Conservation (phyloP, 139 green algal species). For the Diplosphaera chodatii region DNA sequence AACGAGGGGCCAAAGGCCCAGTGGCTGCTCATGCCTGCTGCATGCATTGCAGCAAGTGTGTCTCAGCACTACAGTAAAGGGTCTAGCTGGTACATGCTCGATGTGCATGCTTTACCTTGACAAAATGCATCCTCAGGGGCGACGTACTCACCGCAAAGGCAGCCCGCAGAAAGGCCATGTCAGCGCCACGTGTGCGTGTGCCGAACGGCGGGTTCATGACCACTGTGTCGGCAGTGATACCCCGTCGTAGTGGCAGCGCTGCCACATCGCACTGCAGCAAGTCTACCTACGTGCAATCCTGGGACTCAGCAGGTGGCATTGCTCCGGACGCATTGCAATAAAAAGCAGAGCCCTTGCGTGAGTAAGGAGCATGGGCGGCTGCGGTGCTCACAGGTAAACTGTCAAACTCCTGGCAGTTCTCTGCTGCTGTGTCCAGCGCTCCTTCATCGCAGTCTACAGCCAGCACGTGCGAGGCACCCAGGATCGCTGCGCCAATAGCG, state of each 20-base stretch:
- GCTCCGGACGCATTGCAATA: no score
- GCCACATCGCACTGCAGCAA: conserved; percentile 52
- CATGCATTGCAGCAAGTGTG: no score
- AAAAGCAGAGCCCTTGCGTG: no score
- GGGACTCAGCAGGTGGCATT: background rate
- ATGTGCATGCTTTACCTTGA: no score
- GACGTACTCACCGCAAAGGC: conserved; percentile 55
- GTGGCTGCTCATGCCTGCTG: no score
- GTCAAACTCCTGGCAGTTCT: conserved; percentile 75
- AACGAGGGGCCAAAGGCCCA: no score
- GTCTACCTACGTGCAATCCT: no score
- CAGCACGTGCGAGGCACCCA: conserved; percentile 69
- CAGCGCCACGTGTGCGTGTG: conserved; percentile 76
- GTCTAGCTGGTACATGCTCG: no score
- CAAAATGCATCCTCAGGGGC: no score
- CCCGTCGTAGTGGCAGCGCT: conserved; percentile 19
- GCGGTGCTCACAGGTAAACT: no score
- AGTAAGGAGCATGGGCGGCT: no score
- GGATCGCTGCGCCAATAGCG: conserved; percentile 68
- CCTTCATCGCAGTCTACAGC: conserved; percentile 82
- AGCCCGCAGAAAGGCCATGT: conserved; percentile 78
- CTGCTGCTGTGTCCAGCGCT: conserved; percentile 56
- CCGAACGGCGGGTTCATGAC: conserved; percentile 97
- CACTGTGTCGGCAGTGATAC: conserved; percentile 68
- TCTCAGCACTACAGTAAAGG: no score